phyloP scores from a whole-genome alignment of 2,329 filamentous ascomycete genomes.

The Botrytis byssoidea region DNA sequence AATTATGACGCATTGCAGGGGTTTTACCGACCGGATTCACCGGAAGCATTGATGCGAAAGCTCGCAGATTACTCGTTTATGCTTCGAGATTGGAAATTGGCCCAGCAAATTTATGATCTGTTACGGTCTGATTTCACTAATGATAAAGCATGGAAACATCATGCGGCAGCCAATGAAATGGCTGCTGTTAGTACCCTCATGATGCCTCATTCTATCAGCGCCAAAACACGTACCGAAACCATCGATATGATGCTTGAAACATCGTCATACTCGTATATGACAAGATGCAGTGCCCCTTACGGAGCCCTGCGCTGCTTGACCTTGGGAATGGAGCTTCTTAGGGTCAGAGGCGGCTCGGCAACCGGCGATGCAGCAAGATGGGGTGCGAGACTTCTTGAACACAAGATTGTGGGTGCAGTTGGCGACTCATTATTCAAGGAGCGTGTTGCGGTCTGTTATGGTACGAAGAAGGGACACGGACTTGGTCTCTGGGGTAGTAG shows the following conservation, averaged over 20 bases:
- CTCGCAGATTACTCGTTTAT: constrained; percentile 95
- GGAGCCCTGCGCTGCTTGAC: constrained; percentile 76
- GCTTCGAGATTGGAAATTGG: constrained; percentile 93
- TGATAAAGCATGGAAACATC: constrained; percentile 95
- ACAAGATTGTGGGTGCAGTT: constrained; percentile 68
- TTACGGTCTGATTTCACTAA: constrained; percentile 85
- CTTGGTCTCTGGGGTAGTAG: constrained; percentile 68
- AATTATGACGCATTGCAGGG: constrained; percentile 79
- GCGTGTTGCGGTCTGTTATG: constrained; percentile 80
- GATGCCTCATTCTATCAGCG: constrained; percentile 66
- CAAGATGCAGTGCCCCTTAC: constrained; percentile 75
- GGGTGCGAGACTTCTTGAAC: constrained; percentile 77
- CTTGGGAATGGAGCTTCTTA: constrained; percentile 77
- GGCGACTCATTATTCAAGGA: constrained; percentile 84
- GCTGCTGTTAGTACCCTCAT: constrained; percentile 80
- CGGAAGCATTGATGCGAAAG: constrained; percentile 90
- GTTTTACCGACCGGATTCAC: constrained; percentile 78
- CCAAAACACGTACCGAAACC: constrained; percentile 75
- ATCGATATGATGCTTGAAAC: constrained; percentile 87
- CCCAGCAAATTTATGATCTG: constrained; percentile 88
- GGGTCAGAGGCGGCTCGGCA: constrained; percentile 73
- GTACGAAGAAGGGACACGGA: constrained; percentile 66
- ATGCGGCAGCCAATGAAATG: constrained; percentile 95
- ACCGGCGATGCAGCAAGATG: constrained; percentile 86
- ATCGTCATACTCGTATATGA: constrained; percentile 88